These are phyloP conservation scores for Xylaria sp. DNA, from an alignment of 2,329 filamentous ascomycete species.

Conservation along the genomic window DNA sequence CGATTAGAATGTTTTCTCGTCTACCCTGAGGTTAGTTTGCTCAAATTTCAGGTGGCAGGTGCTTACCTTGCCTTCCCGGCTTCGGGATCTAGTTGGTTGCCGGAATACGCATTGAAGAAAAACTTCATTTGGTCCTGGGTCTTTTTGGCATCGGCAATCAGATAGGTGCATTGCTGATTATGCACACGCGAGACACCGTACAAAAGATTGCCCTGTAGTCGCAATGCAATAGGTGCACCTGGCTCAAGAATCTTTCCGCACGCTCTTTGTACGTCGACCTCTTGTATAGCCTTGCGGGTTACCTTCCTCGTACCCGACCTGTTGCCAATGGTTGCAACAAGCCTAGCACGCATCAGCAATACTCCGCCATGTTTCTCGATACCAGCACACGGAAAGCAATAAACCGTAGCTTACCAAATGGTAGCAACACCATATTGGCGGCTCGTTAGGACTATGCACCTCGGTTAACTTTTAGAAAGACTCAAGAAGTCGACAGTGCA, in stretches of 20 bases:
- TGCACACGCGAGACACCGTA: slow-evolving; percentile 88
- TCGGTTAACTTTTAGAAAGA: slow-evolving; percentile 10
- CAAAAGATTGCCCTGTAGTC: slow-evolving; percentile 88
- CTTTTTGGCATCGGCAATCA: slow-evolving; percentile 81
- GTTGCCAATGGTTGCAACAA: slow-evolving; percentile 86
- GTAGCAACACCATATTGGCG: slow-evolving; percentile 93
- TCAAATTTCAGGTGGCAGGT: neutral
- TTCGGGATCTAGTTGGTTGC: slow-evolving; percentile 72
- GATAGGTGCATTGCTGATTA: slow-evolving; percentile 85
- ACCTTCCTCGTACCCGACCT: slow-evolving; percentile 77
- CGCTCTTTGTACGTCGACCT: slow-evolving; percentile 86
- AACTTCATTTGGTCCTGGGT: slow-evolving; percentile 78
- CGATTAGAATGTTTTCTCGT: slow-evolving; percentile 77
- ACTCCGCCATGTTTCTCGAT: neutral
- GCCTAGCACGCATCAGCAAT: slow-evolving; percentile 63
- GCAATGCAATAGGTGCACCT: slow-evolving; percentile 86
- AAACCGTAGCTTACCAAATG: slow-evolving; percentile 74
- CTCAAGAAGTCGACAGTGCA: slow-evolving; percentile 47
- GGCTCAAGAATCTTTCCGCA: slow-evolving; percentile 87
- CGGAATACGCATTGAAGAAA: slow-evolving; percentile 68
- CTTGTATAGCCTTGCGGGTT: slow-evolving; percentile 85
- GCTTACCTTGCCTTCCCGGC: slow-evolving; percentile 77
- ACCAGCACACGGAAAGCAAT: neutral
- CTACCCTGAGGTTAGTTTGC: slow-evolving; percentile 56
- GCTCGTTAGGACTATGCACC: slow-evolving; percentile 75